Percentiles rank a stretch among this genome's conserved stretches.
Conservation (phyloP, 2,329 filamentous ascomycete genomes). For the Xylariales sp. region DNA sequence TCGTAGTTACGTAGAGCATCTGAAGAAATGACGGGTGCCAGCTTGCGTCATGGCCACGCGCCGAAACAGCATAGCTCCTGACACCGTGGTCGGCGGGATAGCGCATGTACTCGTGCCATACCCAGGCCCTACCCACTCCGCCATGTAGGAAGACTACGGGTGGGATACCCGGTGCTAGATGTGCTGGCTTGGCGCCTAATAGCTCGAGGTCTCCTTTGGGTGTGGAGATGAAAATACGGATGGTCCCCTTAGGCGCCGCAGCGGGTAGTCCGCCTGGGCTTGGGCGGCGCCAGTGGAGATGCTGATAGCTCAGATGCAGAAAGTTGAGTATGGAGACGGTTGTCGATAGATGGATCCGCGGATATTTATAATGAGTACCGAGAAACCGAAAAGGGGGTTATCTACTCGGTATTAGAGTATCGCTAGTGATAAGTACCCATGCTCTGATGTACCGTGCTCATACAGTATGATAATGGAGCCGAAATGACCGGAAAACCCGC, state of each 20-base stretch:
- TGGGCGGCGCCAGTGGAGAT: constrained; percentile 49
- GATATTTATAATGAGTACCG: background rate
- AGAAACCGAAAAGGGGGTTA: background rate
- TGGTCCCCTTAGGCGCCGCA: constrained; percentile 55
- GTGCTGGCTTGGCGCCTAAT: constrained; percentile 55
- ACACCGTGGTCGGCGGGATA: constrained; percentile 59
- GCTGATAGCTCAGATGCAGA: constrained; percentile 49
- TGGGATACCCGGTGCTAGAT: constrained; percentile 39
- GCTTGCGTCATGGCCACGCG: constrained; percentile 55
- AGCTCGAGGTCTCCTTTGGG: constrained; percentile 61
- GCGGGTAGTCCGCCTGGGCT: constrained; percentile 43
- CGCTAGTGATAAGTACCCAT: background rate
- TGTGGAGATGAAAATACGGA: constrained; percentile 58
- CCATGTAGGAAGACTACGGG: constrained; percentile 66
- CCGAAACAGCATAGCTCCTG: constrained; percentile 63
- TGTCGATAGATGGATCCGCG: background rate
- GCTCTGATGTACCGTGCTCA: too few relatives aligned
- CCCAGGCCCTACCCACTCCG: constrained; percentile 64
- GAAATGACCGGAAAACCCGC: background rate
- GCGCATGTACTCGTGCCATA: constrained; percentile 64
- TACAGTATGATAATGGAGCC: background rate
- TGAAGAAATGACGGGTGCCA: constrained; percentile 59
- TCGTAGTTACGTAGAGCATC: constrained; percentile 60
- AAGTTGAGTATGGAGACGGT: constrained; percentile 40
- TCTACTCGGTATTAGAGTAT: background rate